Evolutionary conservation across 2,329 filamentous ascomycete genomes (phyloP).

Genomic region (Stachybotrys elegans): DNA sequence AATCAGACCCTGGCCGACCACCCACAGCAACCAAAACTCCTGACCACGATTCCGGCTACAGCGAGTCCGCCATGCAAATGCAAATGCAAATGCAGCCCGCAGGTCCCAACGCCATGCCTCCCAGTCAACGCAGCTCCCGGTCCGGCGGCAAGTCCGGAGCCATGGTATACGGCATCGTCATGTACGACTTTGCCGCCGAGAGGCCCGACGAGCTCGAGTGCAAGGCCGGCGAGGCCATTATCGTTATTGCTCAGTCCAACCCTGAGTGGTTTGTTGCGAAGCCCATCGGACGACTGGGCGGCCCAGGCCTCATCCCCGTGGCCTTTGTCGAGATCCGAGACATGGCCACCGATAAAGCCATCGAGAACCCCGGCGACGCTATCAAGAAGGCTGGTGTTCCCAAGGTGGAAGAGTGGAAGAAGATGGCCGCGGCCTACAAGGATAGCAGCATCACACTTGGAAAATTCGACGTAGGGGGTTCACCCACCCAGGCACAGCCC

Average conservation of each 20-base stretch:
- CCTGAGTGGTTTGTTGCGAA: slow-evolving; percentile 99
- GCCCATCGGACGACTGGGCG: slow-evolving; percentile 94
- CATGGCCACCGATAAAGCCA: slow-evolving; percentile 80
- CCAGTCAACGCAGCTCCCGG: slow-evolving; percentile 45
- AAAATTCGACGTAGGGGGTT: slow-evolving; percentile 65
- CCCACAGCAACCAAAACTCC: slow-evolving; percentile 50
- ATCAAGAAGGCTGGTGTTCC: slow-evolving; percentile 87
- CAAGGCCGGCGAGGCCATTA: slow-evolving; percentile 92
- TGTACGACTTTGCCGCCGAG: slow-evolving; percentile 95
- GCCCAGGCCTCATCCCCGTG: slow-evolving; percentile 90
- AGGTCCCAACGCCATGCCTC: slow-evolving; percentile 12
- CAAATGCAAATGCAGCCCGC: slow-evolving; percentile 10
- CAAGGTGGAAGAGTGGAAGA: slow-evolving; percentile 98
- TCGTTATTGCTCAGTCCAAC: slow-evolving; percentile 97
- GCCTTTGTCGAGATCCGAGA: slow-evolving; percentile 96
- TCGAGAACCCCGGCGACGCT: slow-evolving; percentile 76
- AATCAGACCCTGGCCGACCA: slow-evolving; percentile 53
- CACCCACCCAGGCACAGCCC: slow-evolving; percentile 32
- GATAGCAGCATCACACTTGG: slow-evolving; percentile 97
- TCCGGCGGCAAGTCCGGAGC: slow-evolving; percentile 57
- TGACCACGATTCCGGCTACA: slow-evolving; percentile 88
- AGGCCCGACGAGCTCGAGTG: slow-evolving; percentile 94
- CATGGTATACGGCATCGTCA: slow-evolving; percentile 94
- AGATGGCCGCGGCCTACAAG: slow-evolving; percentile 98
- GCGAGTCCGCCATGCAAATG: slow-evolving; percentile 25